Conservation (phyloP, 2,329 filamentous ascomycete genomes). For the Diaporthe batatas region DNA sequence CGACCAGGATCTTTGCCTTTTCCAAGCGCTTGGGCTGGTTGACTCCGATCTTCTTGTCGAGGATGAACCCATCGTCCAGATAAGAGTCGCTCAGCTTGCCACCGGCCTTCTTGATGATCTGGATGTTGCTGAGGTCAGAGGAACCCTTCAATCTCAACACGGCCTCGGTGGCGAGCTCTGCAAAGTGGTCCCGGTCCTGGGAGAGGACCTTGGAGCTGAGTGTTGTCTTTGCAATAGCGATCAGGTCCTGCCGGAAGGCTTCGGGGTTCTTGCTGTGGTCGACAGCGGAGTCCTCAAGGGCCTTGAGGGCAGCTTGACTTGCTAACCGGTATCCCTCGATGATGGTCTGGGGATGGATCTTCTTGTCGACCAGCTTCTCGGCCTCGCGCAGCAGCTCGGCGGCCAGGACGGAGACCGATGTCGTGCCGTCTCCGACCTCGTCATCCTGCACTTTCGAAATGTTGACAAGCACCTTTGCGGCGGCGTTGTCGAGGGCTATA, state of each 20-base stretch:
- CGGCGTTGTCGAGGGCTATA: conserved; percentile 97
- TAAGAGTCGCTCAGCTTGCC: conserved; percentile 98
- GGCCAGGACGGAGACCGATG: conserved; percentile 95
- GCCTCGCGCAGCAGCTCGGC: conserved; percentile 96
- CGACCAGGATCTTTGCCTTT: conserved; percentile 97
- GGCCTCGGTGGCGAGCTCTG: conserved; percentile 89
- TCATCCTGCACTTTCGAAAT: conserved; percentile 99
- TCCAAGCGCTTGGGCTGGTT: conserved; percentile 98
- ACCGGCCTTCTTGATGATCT: conserved; percentile 99
- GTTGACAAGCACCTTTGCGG: conserved; percentile 97
- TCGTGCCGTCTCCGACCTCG: conserved; percentile 97
- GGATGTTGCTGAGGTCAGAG: conserved; percentile 95
- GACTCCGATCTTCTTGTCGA: conserved; percentile 99
- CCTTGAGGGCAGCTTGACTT: conserved; percentile 86
- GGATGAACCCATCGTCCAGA: conserved; percentile 96
- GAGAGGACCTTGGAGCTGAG: conserved; percentile 97
- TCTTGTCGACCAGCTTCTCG: conserved; percentile 96
- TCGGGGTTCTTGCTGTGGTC: conserved; percentile 88
- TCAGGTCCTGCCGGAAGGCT: conserved; percentile 89
- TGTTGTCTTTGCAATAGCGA: conserved; percentile 93
- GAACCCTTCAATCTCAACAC: conserved; percentile 91
- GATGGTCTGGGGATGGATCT: conserved; percentile 99
- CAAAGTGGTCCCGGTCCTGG: conserved; percentile 93
- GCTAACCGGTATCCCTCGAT: conserved; percentile 99
- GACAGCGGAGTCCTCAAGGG: conserved; percentile 85